These are phyloP conservation scores for Ocimum tenuiflorum DNA, from an alignment of 257 asterid species.

Conservation along the genomic window DNA sequence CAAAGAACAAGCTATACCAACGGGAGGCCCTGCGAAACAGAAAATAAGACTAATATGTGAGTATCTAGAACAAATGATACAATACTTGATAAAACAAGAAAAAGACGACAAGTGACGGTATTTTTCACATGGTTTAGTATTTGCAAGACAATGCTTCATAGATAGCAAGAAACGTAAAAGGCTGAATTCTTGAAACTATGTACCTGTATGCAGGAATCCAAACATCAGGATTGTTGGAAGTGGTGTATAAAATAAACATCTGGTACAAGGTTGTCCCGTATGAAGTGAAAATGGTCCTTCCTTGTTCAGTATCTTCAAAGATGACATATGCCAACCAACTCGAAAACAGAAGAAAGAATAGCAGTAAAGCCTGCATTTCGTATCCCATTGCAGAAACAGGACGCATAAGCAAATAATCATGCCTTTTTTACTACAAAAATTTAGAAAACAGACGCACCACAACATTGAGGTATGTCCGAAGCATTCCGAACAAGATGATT, in stretches of 20 bases:
- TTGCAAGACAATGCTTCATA: not conserved
- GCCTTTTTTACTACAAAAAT: not conserved
- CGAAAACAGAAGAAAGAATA: constrained; percentile 74
- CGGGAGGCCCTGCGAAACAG: constrained; percentile 70
- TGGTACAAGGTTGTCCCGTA: constrained; percentile 66
- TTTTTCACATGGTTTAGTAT: not conserved
- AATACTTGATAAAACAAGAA: not conserved
- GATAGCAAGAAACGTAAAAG: constrained; percentile 7
- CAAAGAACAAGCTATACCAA: constrained; percentile 75
- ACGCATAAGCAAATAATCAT: not conserved
- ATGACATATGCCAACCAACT: constrained; percentile 96
- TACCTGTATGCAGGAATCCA: constrained; percentile 99
- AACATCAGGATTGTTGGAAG: constrained; percentile 97
- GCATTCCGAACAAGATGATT: constrained; percentile 75
- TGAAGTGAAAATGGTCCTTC: constrained; percentile 63
- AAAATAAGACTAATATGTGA: constrained; percentile 21
- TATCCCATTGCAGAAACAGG: constrained; percentile 19
- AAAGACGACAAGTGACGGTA: not conserved
- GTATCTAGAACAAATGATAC: constrained; percentile 2
- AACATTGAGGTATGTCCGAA: constrained; percentile 78
- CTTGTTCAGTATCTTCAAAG: constrained; percentile 93
- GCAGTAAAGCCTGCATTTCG: constrained; percentile 69
- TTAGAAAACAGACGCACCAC: constrained; percentile 46
- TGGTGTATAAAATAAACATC: constrained; percentile 89
- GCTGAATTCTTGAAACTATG: constrained; percentile 21